These are phyloP conservation scores for Fusarium drepaniforme DNA, from an alignment of 2,329 filamentous ascomycete species.

Conservation along the genomic window DNA sequence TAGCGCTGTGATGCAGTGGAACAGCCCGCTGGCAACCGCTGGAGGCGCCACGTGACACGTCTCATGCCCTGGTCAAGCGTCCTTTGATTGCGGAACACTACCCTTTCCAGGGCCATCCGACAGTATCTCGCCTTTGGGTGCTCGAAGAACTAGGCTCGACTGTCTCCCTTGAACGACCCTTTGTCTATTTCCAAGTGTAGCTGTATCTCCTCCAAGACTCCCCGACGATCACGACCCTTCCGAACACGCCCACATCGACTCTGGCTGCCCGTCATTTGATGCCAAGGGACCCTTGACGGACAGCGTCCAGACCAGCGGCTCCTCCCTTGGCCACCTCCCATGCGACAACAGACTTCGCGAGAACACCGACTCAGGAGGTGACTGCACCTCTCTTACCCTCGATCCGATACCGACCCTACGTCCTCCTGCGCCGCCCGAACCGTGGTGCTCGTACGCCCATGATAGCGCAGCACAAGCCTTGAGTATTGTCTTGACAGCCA, in stretches of 20 bases:
- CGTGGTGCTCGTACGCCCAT: constrained; percentile 46
- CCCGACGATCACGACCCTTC: constrained; percentile 16
- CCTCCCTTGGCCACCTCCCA: constrained; percentile 43
- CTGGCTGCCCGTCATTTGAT: constrained; percentile 23
- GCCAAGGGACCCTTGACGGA: constrained; percentile 41
- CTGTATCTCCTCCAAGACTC: constrained; percentile 14
- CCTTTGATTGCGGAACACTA: constrained; percentile 43
- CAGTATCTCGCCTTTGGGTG: constrained; percentile 42
- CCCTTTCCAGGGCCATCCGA: constrained; percentile 37
- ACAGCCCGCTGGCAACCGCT: constrained; percentile 39
- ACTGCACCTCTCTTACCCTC: constrained; percentile 43
- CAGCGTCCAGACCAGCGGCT: constrained; percentile 41
- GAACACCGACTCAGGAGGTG: constrained; percentile 49
- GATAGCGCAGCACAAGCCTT: constrained; percentile 42
- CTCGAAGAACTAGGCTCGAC: constrained; percentile 37
- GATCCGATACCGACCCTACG: constrained; percentile 32
- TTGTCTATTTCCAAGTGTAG: constrained; percentile 31
- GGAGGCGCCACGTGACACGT: constrained; percentile 43
- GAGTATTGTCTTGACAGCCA: constrained; percentile 42
- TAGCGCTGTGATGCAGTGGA: constrained; percentile 41
- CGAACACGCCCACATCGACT: constrained; percentile 19
- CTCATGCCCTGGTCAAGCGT: constrained; percentile 42
- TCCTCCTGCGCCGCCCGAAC: constrained; percentile 37
- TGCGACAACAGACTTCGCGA: constrained; percentile 51
- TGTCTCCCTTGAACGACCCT: constrained; percentile 38